Conservation (phyloP, 192 early-diverging fungal genomes). For the Backusella australiensis region DNA sequence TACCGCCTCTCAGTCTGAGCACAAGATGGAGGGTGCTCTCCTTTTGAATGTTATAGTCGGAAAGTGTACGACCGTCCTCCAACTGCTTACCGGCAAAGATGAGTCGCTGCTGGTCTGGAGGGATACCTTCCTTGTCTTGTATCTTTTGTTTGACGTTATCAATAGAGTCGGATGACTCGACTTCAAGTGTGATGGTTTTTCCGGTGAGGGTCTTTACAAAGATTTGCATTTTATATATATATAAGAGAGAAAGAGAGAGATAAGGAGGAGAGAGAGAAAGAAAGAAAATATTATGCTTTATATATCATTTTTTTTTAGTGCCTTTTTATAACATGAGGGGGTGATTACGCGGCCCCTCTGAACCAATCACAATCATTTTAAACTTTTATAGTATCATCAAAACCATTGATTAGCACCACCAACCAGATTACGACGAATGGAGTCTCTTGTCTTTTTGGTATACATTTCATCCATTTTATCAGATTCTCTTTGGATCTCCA, state of each 20-base stretch:
- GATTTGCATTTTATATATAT: slow-evolving; percentile 52
- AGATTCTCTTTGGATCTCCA: slow-evolving; percentile 3
- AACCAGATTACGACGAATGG: slow-evolving; percentile 27
- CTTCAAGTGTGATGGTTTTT: slow-evolving; percentile 95
- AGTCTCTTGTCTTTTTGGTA: slow-evolving; percentile 31
- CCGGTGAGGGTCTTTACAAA: slow-evolving; percentile 90
- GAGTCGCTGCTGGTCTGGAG: slow-evolving; percentile 76
- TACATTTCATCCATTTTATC: slow-evolving; percentile 30
- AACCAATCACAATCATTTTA: not conserved
- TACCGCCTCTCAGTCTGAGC: slow-evolving; percentile 65
- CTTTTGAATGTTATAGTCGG: slow-evolving; percentile 72
- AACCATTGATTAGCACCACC: slow-evolving; percentile 20
- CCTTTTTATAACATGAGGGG: not conserved
- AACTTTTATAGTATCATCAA: not conserved
- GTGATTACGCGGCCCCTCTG: not conserved
- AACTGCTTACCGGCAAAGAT: slow-evolving; percentile 78
- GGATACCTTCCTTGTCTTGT: slow-evolving; percentile 95
- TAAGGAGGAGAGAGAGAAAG: not conserved
- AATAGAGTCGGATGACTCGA: slow-evolving; percentile 74
- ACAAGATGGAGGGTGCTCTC: slow-evolving; percentile 68
- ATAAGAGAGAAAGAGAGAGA: not conserved
- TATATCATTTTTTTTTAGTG: not conserved
- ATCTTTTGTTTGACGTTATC: slow-evolving; percentile 88
- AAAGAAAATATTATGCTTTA: not conserved
- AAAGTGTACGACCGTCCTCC: slow-evolving; percentile 63